Percentiles rank a stretch among this genome's conserved stretches.
Conservation (phyloP, 495 filamentous ascomycete species). For the Hypoxylon trugodes region DNA sequence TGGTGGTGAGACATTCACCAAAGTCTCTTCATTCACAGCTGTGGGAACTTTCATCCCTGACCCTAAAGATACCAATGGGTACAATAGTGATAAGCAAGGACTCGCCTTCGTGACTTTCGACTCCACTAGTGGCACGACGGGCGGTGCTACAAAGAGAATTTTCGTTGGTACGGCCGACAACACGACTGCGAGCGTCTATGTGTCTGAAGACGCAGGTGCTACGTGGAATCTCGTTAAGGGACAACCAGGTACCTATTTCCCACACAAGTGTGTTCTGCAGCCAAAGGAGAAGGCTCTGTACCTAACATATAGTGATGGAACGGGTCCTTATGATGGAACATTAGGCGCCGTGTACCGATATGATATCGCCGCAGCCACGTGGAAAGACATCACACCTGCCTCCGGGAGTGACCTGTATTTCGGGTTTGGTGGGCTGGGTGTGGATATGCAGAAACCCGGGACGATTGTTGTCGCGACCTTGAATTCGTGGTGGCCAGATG, state of each 20-base stretch:
- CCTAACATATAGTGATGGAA: slow-evolving; percentile 63
- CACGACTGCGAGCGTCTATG: slow-evolving; percentile 60
- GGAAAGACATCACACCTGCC: slow-evolving; percentile 65
- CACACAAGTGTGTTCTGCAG: slow-evolving; percentile 64
- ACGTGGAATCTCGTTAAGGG: slow-evolving; percentile 60
- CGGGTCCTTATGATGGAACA: slow-evolving; percentile 64
- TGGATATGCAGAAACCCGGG: slow-evolving; percentile 63
- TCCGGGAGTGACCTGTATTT: slow-evolving; percentile 53
- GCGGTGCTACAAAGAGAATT: slow-evolving; percentile 63
- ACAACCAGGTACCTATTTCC: slow-evolving; percentile 60
- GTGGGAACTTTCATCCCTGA: slow-evolving; percentile 57
- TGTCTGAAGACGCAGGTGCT: slow-evolving; percentile 61
- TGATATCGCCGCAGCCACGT: slow-evolving; percentile 56
- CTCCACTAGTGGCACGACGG: slow-evolving; percentile 54
- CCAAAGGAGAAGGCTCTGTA: slow-evolving; percentile 63
- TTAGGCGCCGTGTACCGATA: slow-evolving; percentile 62
- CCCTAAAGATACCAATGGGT: slow-evolving; percentile 54
- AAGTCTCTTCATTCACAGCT: slow-evolving; percentile 66
- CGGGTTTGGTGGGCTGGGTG: slow-evolving; percentile 64
- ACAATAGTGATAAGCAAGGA: slow-evolving; percentile 60
- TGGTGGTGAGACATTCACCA: slow-evolving; percentile 63
- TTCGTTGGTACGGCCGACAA: slow-evolving; percentile 66
- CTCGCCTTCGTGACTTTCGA: slow-evolving; percentile 66
- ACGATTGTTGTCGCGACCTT: slow-evolving; percentile 63
- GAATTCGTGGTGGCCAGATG: slow-evolving; percentile 69